Evolutionary conservation across 192 early-diverging fungal genomes (phyloP), one percentile per base, ranked within the genome.

Genomic region (Glomus cerebriforme): DNA sequence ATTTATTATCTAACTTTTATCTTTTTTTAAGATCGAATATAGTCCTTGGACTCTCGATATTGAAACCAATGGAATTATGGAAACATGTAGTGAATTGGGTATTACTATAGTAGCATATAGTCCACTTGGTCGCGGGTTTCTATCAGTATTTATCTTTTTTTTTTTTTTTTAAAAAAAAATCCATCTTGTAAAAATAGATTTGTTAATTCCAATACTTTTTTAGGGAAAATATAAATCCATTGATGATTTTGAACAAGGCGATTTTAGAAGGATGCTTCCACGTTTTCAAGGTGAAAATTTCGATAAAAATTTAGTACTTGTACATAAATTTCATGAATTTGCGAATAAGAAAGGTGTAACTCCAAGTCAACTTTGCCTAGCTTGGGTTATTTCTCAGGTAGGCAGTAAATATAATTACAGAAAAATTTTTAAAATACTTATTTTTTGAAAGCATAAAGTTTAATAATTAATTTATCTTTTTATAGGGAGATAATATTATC

Each of bases 101-200:
- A 85, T 95, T 59, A 91, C 87, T 19, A 79, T 93, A 12, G 83
- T 96, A 26, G 92, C 95, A 1, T 91, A 93, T 70, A 91, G 92
- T 8, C 92, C 92, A 3, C 77, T 95, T 4, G 93, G 92, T 2
- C 86, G 90, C 62, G 94, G 94, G 6, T 89, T 93, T 49, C 76
- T 94, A 67, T 90, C 90, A 1, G 67, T 69, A 39, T 27, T 47
- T 54, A 22, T 27, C 70, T 7, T 76, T 70, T 64, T 75, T 45
- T 60, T 64, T 37, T 63, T 47, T 47, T 34, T n/a, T 8, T 15
- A 75, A 34, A 19, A 49, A 19, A 49, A 17, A 49, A 3, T 19
- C 3, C 17, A 49, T 54, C 1, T 22, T 39, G 37, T 39, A 39
- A 7, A 43, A 43, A 43, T 7, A 39, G 37, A 39, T 39, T 39